Evolutionary conservation across 768 basidiomycete species (phyloP).

Genomic region (Calocybe gangraenosa): DNA sequence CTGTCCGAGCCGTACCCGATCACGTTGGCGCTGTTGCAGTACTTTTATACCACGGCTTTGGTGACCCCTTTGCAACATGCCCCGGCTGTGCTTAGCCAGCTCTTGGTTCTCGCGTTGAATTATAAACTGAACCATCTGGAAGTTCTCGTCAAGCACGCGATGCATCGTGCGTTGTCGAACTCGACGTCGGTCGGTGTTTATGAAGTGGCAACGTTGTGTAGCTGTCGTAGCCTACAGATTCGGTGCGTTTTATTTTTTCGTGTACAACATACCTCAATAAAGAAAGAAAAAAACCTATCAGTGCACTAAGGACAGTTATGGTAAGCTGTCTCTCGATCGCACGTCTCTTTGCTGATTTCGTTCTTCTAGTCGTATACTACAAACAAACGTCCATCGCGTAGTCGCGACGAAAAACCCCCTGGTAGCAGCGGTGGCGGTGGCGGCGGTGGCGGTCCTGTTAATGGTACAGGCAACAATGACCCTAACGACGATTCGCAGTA

Average conservation of each 20-base stretch:
- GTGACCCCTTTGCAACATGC: slow-evolving; percentile 90
- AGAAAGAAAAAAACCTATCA: slow-evolving; percentile 21
- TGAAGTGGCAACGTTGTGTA: slow-evolving; percentile 91
- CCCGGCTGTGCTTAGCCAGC: slow-evolving; percentile 82
- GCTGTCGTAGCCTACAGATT: slow-evolving; percentile 85
- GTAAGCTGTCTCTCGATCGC: slow-evolving; percentile 32
- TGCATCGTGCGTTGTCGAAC: slow-evolving; percentile 85
- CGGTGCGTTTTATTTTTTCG: slow-evolving; percentile 39
- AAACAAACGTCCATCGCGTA: slow-evolving; percentile 65
- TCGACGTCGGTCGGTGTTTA: slow-evolving; percentile 88
- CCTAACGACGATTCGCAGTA: slow-evolving; percentile 27
- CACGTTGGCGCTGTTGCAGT: slow-evolving; percentile 86
- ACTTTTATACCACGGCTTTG: slow-evolving; percentile 85
- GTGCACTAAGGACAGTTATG: slow-evolving; percentile 82
- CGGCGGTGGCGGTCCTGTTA: slow-evolving; percentile 28
- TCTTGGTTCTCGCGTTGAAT: slow-evolving; percentile 78
- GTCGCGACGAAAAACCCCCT: slow-evolving; percentile 35
- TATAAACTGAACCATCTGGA: slow-evolving; percentile 78
- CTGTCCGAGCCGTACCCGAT: slow-evolving; percentile 90
- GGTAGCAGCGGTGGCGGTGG: slow-evolving; percentile 28
- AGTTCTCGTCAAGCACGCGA: slow-evolving; percentile 84
- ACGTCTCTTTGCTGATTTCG: slow-evolving; percentile 5
- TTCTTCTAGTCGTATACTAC: slow-evolving; percentile 65
- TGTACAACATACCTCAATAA: slow-evolving; percentile 14
- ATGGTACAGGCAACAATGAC: slow-evolving; percentile 23